Percentiles rank a stretch among this genome's conserved stretches.
Evolutionary conservation across 2,329 filamentous ascomycete species (phyloP).

Genomic region (Plenodomus tracheiphilus): DNA sequence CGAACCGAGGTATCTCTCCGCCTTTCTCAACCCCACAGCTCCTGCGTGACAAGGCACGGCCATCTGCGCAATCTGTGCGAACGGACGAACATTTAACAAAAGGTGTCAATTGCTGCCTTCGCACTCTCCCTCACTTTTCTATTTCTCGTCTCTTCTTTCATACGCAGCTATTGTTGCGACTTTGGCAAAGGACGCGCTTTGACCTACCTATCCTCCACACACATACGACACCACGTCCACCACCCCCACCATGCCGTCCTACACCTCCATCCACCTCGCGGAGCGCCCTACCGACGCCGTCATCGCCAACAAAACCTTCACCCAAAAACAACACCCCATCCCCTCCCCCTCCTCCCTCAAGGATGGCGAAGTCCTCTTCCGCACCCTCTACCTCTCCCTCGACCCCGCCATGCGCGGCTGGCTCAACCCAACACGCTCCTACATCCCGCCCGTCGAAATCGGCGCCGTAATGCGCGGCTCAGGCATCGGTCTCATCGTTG

Average conservation of each 20-base stretch:
- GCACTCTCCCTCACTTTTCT: not conserved
- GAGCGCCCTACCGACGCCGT: constrained; percentile 65
- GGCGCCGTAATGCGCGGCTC: constrained; percentile 70
- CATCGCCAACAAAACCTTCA: constrained; percentile 68
- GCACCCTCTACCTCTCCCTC: constrained; percentile 66
- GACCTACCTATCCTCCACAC: too few relatives aligned
- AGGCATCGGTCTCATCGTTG: constrained; percentile 64
- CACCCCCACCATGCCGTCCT: constrained; percentile 41
- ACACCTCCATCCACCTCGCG: constrained; percentile 60
- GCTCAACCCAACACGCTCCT: constrained; percentile 63
- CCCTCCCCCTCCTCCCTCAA: constrained; percentile 55
- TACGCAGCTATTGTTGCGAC: too few relatives aligned
- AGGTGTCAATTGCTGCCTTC: not conserved
- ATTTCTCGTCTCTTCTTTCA: too few relatives aligned
- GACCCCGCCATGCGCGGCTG: constrained; percentile 79
- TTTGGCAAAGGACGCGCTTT: too few relatives aligned
- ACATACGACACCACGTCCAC: not conserved
- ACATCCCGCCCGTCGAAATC: constrained; percentile 69
- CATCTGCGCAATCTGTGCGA: constrained; percentile 20
- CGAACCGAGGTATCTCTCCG: constrained; percentile 30
- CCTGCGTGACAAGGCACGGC: constrained; percentile 8
- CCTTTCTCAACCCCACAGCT: constrained; percentile 16
- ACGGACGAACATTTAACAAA: constrained; percentile 3
- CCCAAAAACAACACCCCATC: constrained; percentile 54
- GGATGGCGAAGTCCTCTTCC: constrained; percentile 66